Evolutionary conservation across 306 rosid species (phyloP).

Genomic region (Hylodesmum podocarpum): DNA sequence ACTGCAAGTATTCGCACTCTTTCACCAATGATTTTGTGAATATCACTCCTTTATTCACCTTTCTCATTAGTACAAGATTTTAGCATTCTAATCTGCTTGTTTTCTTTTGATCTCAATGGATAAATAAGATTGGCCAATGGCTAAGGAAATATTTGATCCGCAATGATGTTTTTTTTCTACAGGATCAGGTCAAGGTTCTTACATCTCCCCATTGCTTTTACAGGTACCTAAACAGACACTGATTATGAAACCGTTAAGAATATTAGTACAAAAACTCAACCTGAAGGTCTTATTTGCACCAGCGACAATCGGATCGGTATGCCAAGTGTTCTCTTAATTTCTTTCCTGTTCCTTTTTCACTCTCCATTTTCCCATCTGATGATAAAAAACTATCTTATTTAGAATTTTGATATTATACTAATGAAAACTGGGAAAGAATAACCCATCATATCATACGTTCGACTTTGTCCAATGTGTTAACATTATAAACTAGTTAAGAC

Average conservation of each 20-base stretch:
- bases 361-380: not conserved
- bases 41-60: no score
- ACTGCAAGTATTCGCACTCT: no score
- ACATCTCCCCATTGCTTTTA: not conserved
- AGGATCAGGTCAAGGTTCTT: no score
- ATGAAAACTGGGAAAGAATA: not conserved
- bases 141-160: not conserved
- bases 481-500: not conserved
- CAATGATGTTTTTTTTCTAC: no score
- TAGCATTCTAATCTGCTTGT: no score
- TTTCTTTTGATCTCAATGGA: not conserved
- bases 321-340: not conserved
- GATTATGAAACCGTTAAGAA: not conserved
- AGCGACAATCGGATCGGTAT: conserved; percentile 38
- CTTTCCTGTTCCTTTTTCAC: not conserved
- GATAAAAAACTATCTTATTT: no score
- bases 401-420: not conserved
- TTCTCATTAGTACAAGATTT: no score
- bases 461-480: not conserved
- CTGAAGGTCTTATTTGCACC: conserved; percentile 33
- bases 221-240: conserved; percentile 19
- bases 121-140: not conserved
- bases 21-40: no score
- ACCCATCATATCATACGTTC: not conserved
- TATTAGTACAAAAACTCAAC: conserved; percentile 17